phyloP scores from a whole-genome alignment of 495 filamentous ascomycete species.

The Parathielavia appendiculata region DNA sequence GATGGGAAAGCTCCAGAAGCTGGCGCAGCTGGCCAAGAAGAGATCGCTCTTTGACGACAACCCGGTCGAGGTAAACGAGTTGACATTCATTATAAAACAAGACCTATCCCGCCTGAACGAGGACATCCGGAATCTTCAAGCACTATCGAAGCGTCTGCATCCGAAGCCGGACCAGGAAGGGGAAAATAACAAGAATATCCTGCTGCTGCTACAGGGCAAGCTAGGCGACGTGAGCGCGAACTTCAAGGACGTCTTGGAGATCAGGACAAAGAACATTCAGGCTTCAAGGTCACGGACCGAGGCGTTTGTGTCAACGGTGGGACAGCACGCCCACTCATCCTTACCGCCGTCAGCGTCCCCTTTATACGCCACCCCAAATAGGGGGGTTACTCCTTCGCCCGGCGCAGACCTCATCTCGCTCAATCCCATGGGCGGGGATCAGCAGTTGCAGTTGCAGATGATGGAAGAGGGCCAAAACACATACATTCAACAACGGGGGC shows the following conservation, averaged over 20 bases:
- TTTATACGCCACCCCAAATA: conserved; percentile 75
- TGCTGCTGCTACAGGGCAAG: conserved; percentile 87
- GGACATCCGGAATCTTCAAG: conserved; percentile 75
- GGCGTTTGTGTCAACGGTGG: conserved; percentile 89
- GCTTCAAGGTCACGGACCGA: conserved; percentile 87
- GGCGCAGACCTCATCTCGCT: conserved; percentile 73
- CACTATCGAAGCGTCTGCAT: conserved; percentile 61
- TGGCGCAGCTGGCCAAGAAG: conserved; percentile 91
- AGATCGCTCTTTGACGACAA: conserved; percentile 97
- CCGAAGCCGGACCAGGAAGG: conserved; percentile 80
- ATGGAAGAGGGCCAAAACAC: conserved; percentile 92
- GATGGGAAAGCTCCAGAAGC: conserved; percentile 86
- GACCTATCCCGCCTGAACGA: conserved; percentile 85
- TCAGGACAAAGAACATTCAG: conserved; percentile 97
- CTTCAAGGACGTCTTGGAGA: conserved; percentile 96
- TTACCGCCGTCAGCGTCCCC: conserved; percentile 69
- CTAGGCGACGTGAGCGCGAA: conserved; percentile 88
- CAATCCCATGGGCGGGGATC: conserved; percentile 72
- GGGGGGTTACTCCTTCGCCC: conserved; percentile 48
- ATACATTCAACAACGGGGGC: conserved; percentile 88
- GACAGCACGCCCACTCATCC: conserved; percentile 57
- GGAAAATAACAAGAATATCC: conserved; percentile 96
- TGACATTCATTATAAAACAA: conserved; percentile 81
- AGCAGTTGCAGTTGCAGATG: conserved; percentile 81
- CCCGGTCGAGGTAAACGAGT: conserved; percentile 90